These are phyloP conservation scores for Vaccinium corymbosum DNA, from an alignment of 148 eudicot genomes.

Conservation along the genomic window DNA sequence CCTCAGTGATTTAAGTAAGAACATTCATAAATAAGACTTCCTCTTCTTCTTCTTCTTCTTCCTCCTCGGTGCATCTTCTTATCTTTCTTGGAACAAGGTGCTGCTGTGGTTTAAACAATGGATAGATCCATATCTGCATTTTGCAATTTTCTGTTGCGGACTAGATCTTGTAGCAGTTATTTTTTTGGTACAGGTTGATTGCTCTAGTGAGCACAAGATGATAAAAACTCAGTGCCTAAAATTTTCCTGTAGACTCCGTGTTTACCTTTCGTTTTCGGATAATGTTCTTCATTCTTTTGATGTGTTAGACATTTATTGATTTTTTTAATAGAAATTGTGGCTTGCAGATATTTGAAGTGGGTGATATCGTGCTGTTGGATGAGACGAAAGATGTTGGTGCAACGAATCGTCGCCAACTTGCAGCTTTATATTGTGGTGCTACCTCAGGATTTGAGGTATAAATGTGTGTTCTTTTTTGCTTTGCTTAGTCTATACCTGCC, in stretches of 20 bases:
- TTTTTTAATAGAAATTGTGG: background rate
- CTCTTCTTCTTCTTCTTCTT: background rate
- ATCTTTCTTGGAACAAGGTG: background rate
- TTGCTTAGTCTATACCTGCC: background rate
- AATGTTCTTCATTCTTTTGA: background rate
- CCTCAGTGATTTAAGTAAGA: background rate
- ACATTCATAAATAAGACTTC: background rate
- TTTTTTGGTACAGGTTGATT: background rate
- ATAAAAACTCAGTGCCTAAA: background rate
- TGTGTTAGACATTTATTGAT: background rate
- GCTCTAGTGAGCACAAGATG: background rate
- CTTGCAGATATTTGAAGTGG: slow-evolving; percentile 83
- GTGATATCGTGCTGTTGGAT: slow-evolving; percentile 67
- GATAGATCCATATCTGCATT: background rate
- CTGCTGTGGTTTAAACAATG: background rate
- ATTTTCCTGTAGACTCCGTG: background rate
- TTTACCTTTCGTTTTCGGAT: background rate
- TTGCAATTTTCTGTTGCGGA: background rate
- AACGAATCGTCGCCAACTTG: slow-evolving; percentile 69
- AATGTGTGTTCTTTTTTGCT: background rate
- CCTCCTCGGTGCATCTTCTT: background rate
- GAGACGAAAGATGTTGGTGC: slow-evolving; percentile 87
- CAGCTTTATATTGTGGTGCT: slow-evolving; percentile 89
- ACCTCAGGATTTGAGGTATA: slow-evolving; percentile 93
- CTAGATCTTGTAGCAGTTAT: too few relatives aligned